Percentiles rank a stretch among this genome's conserved stretches.
These are phyloP conservation scores for Didymella segeticola DNA, from an alignment of 2,329 filamentous ascomycete species.

Conservation along the genomic window DNA sequence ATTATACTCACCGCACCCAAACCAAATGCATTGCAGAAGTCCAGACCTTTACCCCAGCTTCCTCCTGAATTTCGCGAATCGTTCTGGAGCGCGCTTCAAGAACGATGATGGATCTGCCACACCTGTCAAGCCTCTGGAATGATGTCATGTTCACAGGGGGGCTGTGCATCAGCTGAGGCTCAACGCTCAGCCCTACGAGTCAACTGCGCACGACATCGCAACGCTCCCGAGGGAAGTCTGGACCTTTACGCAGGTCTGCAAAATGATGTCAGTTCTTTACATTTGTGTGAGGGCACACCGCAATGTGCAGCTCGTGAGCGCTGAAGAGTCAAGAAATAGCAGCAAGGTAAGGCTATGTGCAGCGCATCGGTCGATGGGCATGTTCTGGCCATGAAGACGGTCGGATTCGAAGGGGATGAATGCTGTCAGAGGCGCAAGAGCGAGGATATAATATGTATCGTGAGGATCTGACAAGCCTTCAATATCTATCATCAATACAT, in stretches of 20 bases:
- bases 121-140: neutral
- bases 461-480: too few relatives aligned
- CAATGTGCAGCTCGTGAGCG: neutral
- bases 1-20: too few relatives aligned
- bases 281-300: neutral
- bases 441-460: neutral
- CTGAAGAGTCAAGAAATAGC: constrained; percentile 4
- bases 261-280: constrained; percentile 8
- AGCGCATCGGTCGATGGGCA: neutral
- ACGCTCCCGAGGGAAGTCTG: neutral
- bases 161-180: constrained; percentile 15
- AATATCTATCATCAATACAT: too few relatives aligned
- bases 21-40: neutral
- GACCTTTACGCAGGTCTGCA: neutral
- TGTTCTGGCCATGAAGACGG: neutral
- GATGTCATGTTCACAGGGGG: constrained; percentile 6
- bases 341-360: constrained; percentile 3
- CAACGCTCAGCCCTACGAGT: constrained; percentile 2
- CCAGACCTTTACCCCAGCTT: neutral
- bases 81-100: neutral
- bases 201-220: constrained; percentile 1
- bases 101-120: neutral
- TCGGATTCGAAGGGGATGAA: neutral
- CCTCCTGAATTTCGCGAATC: neutral
- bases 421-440: neutral